Conservation (phyloP, 73 alveolate genomes). For the Paramecium sexaurelia region DNA sequence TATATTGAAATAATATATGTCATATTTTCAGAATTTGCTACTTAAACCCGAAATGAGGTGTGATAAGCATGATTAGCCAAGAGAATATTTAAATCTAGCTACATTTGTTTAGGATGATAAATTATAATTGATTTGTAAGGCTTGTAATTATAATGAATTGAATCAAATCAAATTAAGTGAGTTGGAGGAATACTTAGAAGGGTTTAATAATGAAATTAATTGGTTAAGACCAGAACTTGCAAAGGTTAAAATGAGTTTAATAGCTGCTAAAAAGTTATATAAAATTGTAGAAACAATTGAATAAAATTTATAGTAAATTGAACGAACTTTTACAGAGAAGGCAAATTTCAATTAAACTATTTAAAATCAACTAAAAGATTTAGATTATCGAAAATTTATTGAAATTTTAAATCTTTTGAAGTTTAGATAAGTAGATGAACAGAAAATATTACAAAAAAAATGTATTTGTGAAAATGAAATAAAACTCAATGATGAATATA, state of each 20-base stretch:
- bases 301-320: no score
- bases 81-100: background rate
- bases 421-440: background rate
- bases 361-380: background rate
- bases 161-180: background rate
- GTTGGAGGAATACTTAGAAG: background rate
- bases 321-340: no score
- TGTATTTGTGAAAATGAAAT: background rate
- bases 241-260: background rate
- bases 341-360: background rate
- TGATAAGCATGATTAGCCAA: background rate
- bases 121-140: background rate
- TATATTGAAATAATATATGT: background rate
- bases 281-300: background rate
- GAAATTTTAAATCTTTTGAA: background rate
- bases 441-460: background rate
- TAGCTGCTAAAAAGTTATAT: background rate
- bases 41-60: background rate
- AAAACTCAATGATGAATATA: background rate
- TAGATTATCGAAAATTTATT: background rate
- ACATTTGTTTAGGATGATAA: background rate
- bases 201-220: background rate
- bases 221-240: background rate
- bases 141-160: background rate
- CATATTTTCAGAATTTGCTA: background rate